Percentiles rank a stretch among this genome's conserved stretches.
Evolutionary conservation across 305 asterid genomes (phyloP).

Genomic region (Solanum hybrid): DNA sequence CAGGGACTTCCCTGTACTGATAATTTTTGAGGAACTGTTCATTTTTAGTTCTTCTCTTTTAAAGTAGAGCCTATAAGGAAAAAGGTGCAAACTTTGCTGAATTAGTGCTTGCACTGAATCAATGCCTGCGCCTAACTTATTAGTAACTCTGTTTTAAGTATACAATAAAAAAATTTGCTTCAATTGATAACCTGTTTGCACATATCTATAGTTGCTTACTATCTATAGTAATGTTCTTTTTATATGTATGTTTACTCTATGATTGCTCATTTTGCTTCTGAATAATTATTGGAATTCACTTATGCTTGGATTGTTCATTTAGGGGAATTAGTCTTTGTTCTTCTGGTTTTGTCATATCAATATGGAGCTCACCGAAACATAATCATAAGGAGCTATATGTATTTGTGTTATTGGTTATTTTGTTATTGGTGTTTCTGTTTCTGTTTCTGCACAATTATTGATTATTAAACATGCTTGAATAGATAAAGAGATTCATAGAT

Average conservation of each 20-base stretch:
- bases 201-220: background rate
- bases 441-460: background rate
- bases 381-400: background rate
- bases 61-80: background rate
- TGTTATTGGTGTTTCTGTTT: background rate
- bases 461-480: background rate
- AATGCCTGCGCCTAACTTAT: background rate
- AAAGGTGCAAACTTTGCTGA: background rate
- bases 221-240: background rate
- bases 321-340: background rate
- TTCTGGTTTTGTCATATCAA: background rate
- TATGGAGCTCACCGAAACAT: background rate
- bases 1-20: background rate
- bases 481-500: background rate
- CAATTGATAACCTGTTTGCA: background rate
- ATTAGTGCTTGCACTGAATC: background rate
- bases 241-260: background rate
- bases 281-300: background rate
- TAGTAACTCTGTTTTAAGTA: background rate
- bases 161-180: background rate
- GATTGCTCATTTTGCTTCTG: background rate
- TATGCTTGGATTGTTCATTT: background rate
- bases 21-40: background rate
- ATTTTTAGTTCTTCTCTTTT: background rate
- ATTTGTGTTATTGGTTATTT: background rate